Conservation (phyloP, 345 rosid genomes). For the Populus alba region DNA sequence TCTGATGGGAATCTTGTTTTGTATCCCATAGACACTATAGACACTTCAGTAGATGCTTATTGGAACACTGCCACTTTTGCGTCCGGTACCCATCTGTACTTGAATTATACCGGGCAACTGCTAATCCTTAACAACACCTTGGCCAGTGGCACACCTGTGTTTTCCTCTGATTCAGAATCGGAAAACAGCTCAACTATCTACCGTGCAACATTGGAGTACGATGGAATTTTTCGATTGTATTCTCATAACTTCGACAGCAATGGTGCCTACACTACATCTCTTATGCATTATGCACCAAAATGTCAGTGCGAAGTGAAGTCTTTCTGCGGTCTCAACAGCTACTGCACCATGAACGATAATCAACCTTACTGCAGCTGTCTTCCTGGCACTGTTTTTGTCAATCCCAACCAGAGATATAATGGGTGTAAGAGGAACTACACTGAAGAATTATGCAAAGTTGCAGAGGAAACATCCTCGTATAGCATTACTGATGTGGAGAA, state of each 20-base stretch:
- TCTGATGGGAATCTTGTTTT: background rate
- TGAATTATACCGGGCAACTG: background rate
- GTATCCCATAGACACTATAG: background rate
- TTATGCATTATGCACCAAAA: rapidly evolving
- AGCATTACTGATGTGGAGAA: background rate
- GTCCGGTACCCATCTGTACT: background rate
- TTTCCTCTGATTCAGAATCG: background rate
- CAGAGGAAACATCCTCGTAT: background rate
- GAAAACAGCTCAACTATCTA: background rate
- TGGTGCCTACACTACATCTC: too few relatives aligned
- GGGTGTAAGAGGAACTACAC: slow-evolving; percentile 8
- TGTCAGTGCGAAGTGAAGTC: background rate
- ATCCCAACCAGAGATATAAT: background rate
- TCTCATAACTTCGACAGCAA: too few relatives aligned
- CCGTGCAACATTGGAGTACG: background rate
- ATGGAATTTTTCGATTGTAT: background rate
- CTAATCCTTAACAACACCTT: background rate
- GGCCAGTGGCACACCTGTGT: rapidly evolving
- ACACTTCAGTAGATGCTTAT: background rate
- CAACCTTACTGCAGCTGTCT: slow-evolving; percentile 14
- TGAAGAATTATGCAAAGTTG: background rate
- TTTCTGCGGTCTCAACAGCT: slow-evolving; percentile 19
- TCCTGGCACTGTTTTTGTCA: slow-evolving; percentile 10
- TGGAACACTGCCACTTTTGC: rapidly evolving
- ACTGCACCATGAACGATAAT: background rate